Percentiles rank a stretch among this genome's conserved stretches.
Conservation (phyloP, 306 rosid species). For the Hippophae tibetana region DNA sequence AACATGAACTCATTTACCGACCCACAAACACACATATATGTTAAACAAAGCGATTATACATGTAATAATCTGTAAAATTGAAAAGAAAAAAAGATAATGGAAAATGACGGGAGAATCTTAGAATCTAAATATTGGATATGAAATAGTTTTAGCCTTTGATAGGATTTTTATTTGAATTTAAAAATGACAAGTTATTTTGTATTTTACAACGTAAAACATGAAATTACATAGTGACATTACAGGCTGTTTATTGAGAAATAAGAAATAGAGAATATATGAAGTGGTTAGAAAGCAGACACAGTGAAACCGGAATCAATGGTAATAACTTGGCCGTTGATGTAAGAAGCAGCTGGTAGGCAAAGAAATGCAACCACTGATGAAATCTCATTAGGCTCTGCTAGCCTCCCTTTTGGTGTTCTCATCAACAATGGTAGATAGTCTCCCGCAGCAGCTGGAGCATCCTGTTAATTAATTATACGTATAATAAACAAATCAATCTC, state of each 20-base stretch:
- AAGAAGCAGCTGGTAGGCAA: constrained; percentile 20
- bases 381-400: constrained; percentile 15
- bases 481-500: neutral
- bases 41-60: too few species aligned
- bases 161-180: too few species aligned
- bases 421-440: neutral
- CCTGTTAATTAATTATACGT: neutral
- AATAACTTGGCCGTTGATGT: constrained; percentile 14
- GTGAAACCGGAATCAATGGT: constrained; percentile 12
- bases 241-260: neutral
- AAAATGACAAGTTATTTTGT: neutral
- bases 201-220: too few species aligned
- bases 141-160: too few species aligned
- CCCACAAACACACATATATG: too few species aligned
- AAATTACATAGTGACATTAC: too few species aligned
- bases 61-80: too few species aligned
- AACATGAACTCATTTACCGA: too few species aligned
- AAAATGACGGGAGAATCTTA: too few species aligned
- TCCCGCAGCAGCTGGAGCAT: neutral
- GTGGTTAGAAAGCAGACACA: neutral
- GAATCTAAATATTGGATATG: too few species aligned
- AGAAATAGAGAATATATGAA: neutral
- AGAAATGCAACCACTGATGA: constrained; percentile 16
- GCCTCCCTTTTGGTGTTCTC: constrained; percentile 12
- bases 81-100: too few species aligned